Evolutionary conservation across 352 stramenopile genomes (phyloP).

Genomic region (Pseudoperonospora humuli): DNA sequence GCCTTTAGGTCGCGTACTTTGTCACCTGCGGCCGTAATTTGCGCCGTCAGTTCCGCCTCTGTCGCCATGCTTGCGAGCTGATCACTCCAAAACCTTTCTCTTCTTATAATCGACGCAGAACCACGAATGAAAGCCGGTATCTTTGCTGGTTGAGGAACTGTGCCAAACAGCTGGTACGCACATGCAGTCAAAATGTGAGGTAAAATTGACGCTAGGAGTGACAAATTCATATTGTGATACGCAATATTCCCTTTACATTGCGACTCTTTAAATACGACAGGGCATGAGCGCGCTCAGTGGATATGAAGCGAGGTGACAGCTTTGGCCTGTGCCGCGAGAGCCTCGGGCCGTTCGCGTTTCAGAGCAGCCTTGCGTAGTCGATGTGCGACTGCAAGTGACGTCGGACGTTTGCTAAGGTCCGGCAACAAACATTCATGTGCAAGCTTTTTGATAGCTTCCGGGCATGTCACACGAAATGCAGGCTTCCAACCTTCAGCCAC

Average conservation of each 20-base stretch:
- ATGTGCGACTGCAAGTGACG: slow-evolving; percentile 38
- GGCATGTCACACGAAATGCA: slow-evolving; percentile 38
- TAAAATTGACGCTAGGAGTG: too few species aligned
- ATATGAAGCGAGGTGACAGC: slow-evolving; percentile 22
- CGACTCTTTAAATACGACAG: too few species aligned
- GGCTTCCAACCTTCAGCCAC: slow-evolving; percentile 41
- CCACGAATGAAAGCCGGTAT: slow-evolving; percentile 27
- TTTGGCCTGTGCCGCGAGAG: slow-evolving; percentile 22
- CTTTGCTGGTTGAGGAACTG: not conserved
- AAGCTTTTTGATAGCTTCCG: slow-evolving; percentile 33
- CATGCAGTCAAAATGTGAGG: not conserved
- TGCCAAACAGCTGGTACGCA: not conserved
- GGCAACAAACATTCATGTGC: slow-evolving; percentile 37
- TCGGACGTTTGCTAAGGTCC: slow-evolving; percentile 29
- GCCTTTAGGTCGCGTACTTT: slow-evolving; percentile 69
- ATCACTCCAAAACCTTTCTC: not conserved
- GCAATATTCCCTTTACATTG: not conserved
- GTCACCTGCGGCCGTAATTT: slow-evolving; percentile 60
- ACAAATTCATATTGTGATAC: not conserved
- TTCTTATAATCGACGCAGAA: slow-evolving; percentile 9
- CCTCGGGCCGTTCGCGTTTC: slow-evolving; percentile 21
- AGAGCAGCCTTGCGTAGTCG: slow-evolving; percentile 36
- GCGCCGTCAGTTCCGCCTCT: slow-evolving; percentile 44
- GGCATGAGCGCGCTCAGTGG: slow-evolving; percentile 3
- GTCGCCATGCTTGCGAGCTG: slow-evolving; percentile 29